phyloP scores from a whole-genome alignment of 768 basidiomycete species.

The Mycena rosella region DNA sequence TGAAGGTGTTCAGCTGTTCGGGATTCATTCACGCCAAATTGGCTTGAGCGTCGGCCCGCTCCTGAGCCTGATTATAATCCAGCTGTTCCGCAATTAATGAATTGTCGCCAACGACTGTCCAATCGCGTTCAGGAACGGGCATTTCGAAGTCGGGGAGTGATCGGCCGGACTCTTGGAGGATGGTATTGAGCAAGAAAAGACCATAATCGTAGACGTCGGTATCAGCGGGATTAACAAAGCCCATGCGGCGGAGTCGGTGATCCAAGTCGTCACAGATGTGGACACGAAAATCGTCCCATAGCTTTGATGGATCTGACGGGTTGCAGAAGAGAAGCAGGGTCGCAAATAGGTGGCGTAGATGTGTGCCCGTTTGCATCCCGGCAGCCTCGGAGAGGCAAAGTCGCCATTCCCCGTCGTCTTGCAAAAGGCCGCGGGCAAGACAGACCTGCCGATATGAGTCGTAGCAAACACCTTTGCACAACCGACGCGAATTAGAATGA shows the following conservation, averaged over 20 bases:
- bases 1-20: conserved; percentile 48
- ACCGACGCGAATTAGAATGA: too few species aligned
- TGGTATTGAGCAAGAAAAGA: conserved; percentile 13
- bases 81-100: conserved; percentile 9
- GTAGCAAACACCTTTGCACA: conserved; percentile 8
- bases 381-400: conserved; percentile 53
- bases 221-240: conserved; percentile 2
- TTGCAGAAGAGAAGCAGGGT: conserved; percentile 39
- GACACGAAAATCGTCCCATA: conserved; percentile 22
- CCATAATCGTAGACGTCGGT: conserved; percentile 26
- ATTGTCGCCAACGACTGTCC: too few species aligned
- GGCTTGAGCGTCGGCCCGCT: conserved; percentile 20
- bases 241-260: conserved; percentile 13
- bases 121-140: background rate
- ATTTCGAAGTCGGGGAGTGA: conserved; percentile 7
- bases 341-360: conserved; percentile 50
- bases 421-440: conserved; percentile 47
- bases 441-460: conserved; percentile 17
- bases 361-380: conserved; percentile 48
- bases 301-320: background rate
- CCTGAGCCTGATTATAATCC: conserved; percentile 15
- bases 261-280: conserved; percentile 27
- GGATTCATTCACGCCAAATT: conserved; percentile 41
- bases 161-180: conserved; percentile 18
- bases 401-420: conserved; percentile 59